phyloP scores from a whole-genome alignment of 257 asterid genomes.

The Nicotiana obtusifolia region DNA sequence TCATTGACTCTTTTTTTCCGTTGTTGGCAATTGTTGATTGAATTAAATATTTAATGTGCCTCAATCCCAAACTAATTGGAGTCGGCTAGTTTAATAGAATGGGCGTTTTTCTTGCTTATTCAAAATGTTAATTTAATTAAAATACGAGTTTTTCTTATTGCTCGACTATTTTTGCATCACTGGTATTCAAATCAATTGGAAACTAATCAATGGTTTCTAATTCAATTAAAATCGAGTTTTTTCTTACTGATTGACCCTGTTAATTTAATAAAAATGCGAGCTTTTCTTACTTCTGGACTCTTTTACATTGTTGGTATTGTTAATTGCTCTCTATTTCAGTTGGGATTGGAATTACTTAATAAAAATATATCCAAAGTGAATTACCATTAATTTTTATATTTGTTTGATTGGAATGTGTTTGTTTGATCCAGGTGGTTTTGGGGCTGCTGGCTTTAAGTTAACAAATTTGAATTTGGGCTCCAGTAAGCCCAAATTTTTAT shows the following conservation, averaged over 20 bases:
- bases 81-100: neutral
- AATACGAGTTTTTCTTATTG: neutral
- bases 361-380: neutral
- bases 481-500: slow-evolving; percentile 35
- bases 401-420: slow-evolving; percentile 7
- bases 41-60: neutral
- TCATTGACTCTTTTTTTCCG: neutral
- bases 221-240: no score
- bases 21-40: neutral
- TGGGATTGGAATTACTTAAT: neutral
- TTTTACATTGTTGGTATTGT: neutral
- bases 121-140: neutral
- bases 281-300: neutral
- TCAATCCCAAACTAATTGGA: neutral
- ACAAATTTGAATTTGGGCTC: slow-evolving; percentile 37
- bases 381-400: neutral
- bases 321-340: neutral
- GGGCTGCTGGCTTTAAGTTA: slow-evolving; percentile 50
- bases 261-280: neutral
- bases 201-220: no score
- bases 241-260: no score
- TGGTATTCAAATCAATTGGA: neutral
- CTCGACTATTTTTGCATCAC: neutral
- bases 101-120: neutral
- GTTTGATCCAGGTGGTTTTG: slow-evolving; percentile 45